phyloP scores from a whole-genome alignment of 2,329 filamentous ascomycete genomes.

The Fusarium mexicanum region DNA sequence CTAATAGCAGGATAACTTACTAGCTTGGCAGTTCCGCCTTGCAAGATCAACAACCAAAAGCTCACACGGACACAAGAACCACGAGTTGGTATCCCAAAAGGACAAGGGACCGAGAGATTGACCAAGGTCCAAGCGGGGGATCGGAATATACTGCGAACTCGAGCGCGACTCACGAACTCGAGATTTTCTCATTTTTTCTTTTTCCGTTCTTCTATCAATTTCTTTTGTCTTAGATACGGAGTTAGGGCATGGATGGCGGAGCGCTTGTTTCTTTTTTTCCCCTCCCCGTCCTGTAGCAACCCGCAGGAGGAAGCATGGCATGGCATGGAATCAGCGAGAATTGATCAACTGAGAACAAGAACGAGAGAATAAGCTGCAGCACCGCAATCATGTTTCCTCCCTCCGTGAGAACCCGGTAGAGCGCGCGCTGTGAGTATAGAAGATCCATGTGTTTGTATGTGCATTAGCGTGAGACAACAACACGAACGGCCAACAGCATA shows the following conservation, averaged over 20 bases:
- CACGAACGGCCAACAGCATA: neutral
- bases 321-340: neutral
- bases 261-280: neutral
- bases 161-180: neutral
- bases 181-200: neutral
- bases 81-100: neutral
- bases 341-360: neutral
- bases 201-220: neutral
- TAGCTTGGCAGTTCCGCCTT: neutral
- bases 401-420: neutral
- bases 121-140: neutral
- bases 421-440: neutral
- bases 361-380: neutral
- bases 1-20: neutral
- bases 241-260: neutral
- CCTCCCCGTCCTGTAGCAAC: neutral
- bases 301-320: neutral
- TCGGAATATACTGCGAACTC: neutral
- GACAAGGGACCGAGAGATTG: neutral
- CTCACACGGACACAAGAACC: neutral
- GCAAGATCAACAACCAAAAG: neutral
- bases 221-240: neutral
- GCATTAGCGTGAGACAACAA: slow-evolving; percentile 11
- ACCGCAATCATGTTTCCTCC: neutral
- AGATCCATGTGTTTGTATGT: neutral